Evolutionary conservation across 306 rosid species (phyloP), one percentile per base, ranked within the genome.

Genomic region (Cyclanthera cordifolia): DNA sequence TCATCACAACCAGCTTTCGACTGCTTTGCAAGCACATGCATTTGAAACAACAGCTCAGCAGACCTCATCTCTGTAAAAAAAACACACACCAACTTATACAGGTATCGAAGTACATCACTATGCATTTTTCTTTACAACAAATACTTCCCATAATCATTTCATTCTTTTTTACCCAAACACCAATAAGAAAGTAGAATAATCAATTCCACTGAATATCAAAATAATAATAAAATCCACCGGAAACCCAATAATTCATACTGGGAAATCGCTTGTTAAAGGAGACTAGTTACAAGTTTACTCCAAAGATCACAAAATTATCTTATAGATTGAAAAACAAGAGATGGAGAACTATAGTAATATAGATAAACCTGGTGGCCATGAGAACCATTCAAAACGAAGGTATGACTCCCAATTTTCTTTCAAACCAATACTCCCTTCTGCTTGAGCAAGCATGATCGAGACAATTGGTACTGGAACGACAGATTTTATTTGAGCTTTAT

Each of bases 301-400:
- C 8, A 30, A 8, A 8, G 19, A 43, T 43, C 21, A 58, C 46
- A 30, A 58, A 16, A 15, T 58, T 12, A 16, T 58, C 24, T 30
- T 30, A n/a, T n/a, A 16, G 23, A 58, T 57, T 56, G 6, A 28
- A 30, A 15, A 57, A 3, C 30, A 30, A 2, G 5, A 21, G 5
- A 30, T 0, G 12, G 67, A 59, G 25, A 59, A 34, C 6, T 3
- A 58, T 45, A 53, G 61, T 28, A 0, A 3, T 3, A 39, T 15
- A 21, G 50, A 70, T 93, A 72, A 82, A 91, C 97, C 97, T 87
- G 95, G 84, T 23, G 98, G 88, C 98, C 96, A 92, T 67, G 84
- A 74, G 64, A 50, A 57, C 98, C 98, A 92, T 82, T 92, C 98
- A 17, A 76, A 78, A 72, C 80, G 75, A 66, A 92, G 87, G 76